Conservation (phyloP, 306 rosid genomes). For the Castanea mollissima region DNA sequence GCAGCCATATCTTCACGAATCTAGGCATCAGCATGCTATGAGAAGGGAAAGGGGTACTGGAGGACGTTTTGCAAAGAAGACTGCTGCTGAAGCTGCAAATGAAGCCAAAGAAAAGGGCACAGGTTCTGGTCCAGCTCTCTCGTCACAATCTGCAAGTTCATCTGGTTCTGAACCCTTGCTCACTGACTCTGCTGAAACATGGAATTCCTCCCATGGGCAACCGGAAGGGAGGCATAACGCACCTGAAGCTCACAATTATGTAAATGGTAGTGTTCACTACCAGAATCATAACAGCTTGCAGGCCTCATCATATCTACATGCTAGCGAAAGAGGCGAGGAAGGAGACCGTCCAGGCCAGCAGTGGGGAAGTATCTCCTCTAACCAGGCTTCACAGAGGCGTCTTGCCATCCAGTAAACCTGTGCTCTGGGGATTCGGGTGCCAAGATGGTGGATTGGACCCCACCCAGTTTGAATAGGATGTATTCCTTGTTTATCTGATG, state of each 20-base stretch:
- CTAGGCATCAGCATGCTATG: slow-evolving; percentile 98
- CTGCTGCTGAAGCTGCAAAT: slow-evolving; percentile 36
- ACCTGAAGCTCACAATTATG: slow-evolving; percentile 35
- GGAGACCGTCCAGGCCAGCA: slow-evolving; percentile 69
- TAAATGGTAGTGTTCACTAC: slow-evolving; percentile 49
- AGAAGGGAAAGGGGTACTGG: slow-evolving; percentile 92
- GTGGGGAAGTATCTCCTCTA: slow-evolving; percentile 50
- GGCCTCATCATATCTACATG: slow-evolving; percentile 47
- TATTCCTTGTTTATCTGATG: slow-evolving; percentile 42
- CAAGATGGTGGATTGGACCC: slow-evolving; percentile 41
- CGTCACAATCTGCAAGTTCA: slow-evolving; percentile 77
- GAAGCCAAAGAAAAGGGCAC: slow-evolving; percentile 49
- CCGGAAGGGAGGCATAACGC: slow-evolving; percentile 41
- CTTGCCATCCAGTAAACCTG: slow-evolving; percentile 70
- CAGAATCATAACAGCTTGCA: slow-evolving; percentile 48
- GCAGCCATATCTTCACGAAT: slow-evolving; percentile 97
- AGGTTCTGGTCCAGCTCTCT: slow-evolving; percentile 56
- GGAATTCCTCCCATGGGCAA: slow-evolving; percentile 66
- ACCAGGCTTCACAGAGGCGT: slow-evolving; percentile 65
- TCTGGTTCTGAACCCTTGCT: slow-evolving; percentile 79
- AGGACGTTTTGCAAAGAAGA: slow-evolving; percentile 94
- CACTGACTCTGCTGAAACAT: slow-evolving; percentile 65
- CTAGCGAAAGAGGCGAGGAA: slow-evolving; percentile 70
- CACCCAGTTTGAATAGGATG: slow-evolving; percentile 21
- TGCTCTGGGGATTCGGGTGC: slow-evolving; percentile 33